These are phyloP conservation scores for Candida tropicalis DNA, from an alignment of 1,139 yeast genomes.

Conservation along the genomic window DNA sequence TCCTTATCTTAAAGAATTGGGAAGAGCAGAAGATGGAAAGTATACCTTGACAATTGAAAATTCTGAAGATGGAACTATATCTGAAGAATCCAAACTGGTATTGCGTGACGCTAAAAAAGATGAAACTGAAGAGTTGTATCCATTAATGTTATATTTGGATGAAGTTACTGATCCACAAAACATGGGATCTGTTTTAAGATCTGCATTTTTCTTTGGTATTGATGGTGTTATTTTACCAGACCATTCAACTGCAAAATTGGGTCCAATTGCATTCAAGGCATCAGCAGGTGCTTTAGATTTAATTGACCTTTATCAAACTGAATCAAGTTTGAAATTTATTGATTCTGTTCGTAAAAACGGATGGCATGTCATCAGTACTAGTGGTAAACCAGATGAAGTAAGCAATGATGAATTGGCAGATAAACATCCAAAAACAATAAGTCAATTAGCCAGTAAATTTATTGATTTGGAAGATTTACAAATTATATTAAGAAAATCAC, in stretches of 20 bases:
- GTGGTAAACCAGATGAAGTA: conserved; percentile 32
- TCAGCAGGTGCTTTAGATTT: conserved; percentile 89
- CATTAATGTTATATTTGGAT: conserved; percentile 78
- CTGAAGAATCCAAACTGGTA: conserved; percentile 19
- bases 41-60: conserved; percentile 25
- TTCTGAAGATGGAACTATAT: conserved; percentile 16
- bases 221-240: conserved; percentile 77
- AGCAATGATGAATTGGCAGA: conserved; percentile 25
- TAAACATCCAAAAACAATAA: conserved; percentile 23
- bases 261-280: conserved; percentile 79
- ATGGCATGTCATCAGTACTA: conserved; percentile 77
- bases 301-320: conserved; percentile 59
- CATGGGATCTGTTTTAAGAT: conserved; percentile 81
- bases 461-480: conserved; percentile 47
- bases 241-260: conserved; percentile 70
- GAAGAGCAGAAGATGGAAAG: conserved; percentile 31
- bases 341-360: conserved; percentile 56
- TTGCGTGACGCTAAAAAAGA: conserved; percentile 17
- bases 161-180: conserved; percentile 90
- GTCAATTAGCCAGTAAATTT: conserved; percentile 30
- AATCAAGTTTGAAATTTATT: conserved; percentile 63
- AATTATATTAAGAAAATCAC: conserved; percentile 47
- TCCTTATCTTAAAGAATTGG: conserved; percentile 40
- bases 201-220: conserved; percentile 83
- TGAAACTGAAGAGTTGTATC: conserved; percentile 40